phyloP scores from a whole-genome alignment of 805 yeast species.

The Ogataea degrootiae region DNA sequence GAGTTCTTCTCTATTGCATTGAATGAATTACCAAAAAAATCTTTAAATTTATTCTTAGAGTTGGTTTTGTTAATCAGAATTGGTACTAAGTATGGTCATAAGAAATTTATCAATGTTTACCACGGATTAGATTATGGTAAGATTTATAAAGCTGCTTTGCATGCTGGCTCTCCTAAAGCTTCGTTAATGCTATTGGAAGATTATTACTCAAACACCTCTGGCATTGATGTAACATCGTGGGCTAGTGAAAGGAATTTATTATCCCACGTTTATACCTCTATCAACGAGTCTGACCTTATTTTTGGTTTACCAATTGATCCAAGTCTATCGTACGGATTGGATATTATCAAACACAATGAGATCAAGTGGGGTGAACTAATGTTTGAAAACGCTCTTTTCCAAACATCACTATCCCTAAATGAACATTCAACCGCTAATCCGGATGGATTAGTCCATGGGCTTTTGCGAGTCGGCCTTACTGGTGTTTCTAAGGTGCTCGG shows the following conservation, averaged over 20 bases:
- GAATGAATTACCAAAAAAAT: slow-evolving; percentile 4
- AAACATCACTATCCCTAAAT: slow-evolving; percentile 31
- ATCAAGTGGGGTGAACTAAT: slow-evolving; percentile 31
- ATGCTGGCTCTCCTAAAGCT: slow-evolving; percentile 34
- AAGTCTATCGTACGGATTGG: slow-evolving; percentile 46
- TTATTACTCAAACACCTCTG: slow-evolving; percentile 15
- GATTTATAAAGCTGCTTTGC: slow-evolving; percentile 31
- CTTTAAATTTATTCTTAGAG: slow-evolving; percentile 25
- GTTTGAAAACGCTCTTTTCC: slow-evolving; percentile 54
- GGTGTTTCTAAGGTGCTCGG: slow-evolving; percentile 47
- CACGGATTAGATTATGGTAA: slow-evolving; percentile 25
- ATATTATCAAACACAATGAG: slow-evolving; percentile 32
- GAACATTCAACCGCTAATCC: background rate
- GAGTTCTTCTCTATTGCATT: slow-evolving; percentile 19
- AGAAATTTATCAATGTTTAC: slow-evolving; percentile 28
- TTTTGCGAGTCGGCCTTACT: slow-evolving; percentile 47
- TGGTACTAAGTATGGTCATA: slow-evolving; percentile 31
- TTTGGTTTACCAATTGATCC: slow-evolving; percentile 62
- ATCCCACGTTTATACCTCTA: slow-evolving; percentile 39
- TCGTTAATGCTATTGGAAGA: slow-evolving; percentile 49
- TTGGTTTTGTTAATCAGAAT: slow-evolving; percentile 34
- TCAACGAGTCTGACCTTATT: slow-evolving; percentile 60
- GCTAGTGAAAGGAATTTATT: slow-evolving; percentile 18
- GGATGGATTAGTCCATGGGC: slow-evolving; percentile 30
- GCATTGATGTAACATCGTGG: slow-evolving; percentile 6